These are phyloP conservation scores for Hanseniaspora gamundiae DNA, from an alignment of 1,139 yeast species.

Conservation along the genomic window DNA sequence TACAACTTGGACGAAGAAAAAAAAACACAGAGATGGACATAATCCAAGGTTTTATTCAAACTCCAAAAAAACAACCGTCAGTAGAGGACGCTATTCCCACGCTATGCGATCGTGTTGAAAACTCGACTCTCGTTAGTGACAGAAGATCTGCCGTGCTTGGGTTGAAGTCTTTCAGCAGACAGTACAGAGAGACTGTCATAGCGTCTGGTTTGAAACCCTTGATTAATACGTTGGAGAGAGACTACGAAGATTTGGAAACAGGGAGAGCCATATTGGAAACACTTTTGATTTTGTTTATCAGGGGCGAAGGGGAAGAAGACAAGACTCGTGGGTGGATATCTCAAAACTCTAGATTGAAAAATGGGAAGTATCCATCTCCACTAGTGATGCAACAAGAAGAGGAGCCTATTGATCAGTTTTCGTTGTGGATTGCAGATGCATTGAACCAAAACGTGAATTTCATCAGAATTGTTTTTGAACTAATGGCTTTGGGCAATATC, in stretches of 20 bases:
- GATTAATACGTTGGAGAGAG: slow-evolving; percentile 53
- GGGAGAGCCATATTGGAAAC: slow-evolving; percentile 81
- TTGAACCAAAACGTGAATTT: slow-evolving; percentile 54
- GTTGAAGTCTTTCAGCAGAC: slow-evolving; percentile 78
- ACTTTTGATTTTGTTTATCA: slow-evolving; percentile 62
- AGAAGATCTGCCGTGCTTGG: slow-evolving; percentile 87
- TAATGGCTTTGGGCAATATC: slow-evolving; percentile 32
- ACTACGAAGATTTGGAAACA: slow-evolving; percentile 55
- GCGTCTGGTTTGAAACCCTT: slow-evolving; percentile 79
- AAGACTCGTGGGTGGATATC: slow-evolving; percentile 55
- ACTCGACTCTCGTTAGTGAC: slow-evolving; percentile 74
- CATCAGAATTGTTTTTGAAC: slow-evolving; percentile 42
- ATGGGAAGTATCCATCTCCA: slow-evolving; percentile 79
- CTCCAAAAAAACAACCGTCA: slow-evolving; percentile 44
- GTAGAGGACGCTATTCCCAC: slow-evolving; percentile 86
- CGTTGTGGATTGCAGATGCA: slow-evolving; percentile 93
- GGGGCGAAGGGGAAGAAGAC: slow-evolving; percentile 44
- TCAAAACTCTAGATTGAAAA: slow-evolving; percentile 63
- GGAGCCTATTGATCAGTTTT: slow-evolving; percentile 61
- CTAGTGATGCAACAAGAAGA: slow-evolving; percentile 43
- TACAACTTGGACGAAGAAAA: too few species aligned
- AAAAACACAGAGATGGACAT: slow-evolving; percentile 27
- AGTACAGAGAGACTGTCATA: slow-evolving; percentile 80
- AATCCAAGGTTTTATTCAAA: slow-evolving; percentile 37
- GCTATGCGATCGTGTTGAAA: slow-evolving; percentile 74